phyloP scores from a whole-genome alignment of 1,284 basidiomycete genomes.

The Leccinum variabile region DNA sequence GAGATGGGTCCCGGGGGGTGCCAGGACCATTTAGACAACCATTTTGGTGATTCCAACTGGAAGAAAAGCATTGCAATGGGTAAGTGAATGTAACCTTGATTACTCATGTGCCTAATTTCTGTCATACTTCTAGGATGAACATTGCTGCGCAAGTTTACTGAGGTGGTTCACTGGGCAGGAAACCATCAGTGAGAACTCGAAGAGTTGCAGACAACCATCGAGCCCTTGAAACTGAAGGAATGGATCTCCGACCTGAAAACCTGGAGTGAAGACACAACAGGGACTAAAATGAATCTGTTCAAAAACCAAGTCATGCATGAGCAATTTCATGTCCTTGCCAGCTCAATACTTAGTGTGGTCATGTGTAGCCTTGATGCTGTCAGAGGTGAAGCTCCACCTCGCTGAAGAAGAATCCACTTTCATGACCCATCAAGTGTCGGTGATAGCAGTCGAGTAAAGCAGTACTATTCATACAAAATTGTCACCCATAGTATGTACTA shows the following conservation, averaged over 20 bases:
- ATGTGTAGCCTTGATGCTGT: no score
- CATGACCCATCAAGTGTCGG: no score
- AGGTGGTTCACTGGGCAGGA: not conserved
- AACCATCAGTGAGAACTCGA: not conserved
- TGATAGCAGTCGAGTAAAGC: no score
- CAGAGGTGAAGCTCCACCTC: no score
- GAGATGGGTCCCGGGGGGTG: not conserved
- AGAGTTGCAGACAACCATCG: not conserved
- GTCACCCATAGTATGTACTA: no score
- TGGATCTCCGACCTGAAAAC: not conserved
- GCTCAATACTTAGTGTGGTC: no score
- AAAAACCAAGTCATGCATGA: not conserved
- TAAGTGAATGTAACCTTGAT: no score
- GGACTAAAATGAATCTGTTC: slow-evolving; percentile 13
- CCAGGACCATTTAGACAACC: not conserved
- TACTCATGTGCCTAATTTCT: no score
- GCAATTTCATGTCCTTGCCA: no score
- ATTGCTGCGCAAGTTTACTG: not conserved
- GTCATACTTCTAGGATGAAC: not conserved
- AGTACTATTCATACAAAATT: no score
- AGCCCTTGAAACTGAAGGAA: not conserved
- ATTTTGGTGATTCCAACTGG: not conserved
- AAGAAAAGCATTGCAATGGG: not conserved
- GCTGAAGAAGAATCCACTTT: no score
- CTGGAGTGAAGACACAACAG: not conserved